These are phyloP conservation scores for Ophiobolus disseminans DNA, from an alignment of 2,329 filamentous ascomycete species.

Conservation along the genomic window DNA sequence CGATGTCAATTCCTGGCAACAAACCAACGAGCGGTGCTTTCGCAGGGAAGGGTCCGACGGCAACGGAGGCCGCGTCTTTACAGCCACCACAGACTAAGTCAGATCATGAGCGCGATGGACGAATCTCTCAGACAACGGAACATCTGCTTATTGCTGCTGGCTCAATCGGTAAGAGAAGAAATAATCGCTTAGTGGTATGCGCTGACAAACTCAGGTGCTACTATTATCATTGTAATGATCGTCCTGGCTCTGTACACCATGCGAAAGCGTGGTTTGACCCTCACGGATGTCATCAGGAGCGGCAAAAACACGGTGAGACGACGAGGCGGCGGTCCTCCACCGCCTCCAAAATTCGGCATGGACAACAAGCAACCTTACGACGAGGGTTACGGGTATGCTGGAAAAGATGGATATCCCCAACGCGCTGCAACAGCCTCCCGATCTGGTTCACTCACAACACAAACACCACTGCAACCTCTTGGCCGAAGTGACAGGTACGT, in stretches of 20 bases:
- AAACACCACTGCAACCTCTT: slow-evolving; percentile 37
- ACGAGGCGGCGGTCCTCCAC: slow-evolving; percentile 23
- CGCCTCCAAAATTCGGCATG: slow-evolving; percentile 30
- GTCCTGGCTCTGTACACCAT: slow-evolving; percentile 46
- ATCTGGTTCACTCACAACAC: slow-evolving; percentile 37
- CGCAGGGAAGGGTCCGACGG: slow-evolving; percentile 30
- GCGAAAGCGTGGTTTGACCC: slow-evolving; percentile 47
- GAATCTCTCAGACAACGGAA: slow-evolving; percentile 47
- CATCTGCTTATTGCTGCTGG: slow-evolving; percentile 51
- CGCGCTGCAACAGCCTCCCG: slow-evolving; percentile 29
- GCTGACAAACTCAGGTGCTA: slow-evolving; percentile 42
- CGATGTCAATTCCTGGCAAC: slow-evolving; percentile 24
- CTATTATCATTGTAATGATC: slow-evolving; percentile 48
- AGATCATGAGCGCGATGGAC: slow-evolving; percentile 20
- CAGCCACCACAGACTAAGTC: slow-evolving; percentile 24
- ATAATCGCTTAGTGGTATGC: neutral
- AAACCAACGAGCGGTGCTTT: slow-evolving; percentile 25
- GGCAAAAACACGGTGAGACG: slow-evolving; percentile 32
- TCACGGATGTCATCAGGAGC: slow-evolving; percentile 35
- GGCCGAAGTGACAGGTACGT: slow-evolving; percentile 40
- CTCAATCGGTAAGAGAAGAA: slow-evolving; percentile 43
- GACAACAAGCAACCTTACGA: slow-evolving; percentile 35
- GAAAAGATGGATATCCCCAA: slow-evolving; percentile 35
- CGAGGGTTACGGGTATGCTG: slow-evolving; percentile 32
- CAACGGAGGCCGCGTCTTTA: slow-evolving; percentile 35